Percentiles rank a stretch among this genome's conserved stretches.
These are phyloP conservation scores for Psilocybe sp. DNA, from an alignment of 768 basidiomycete genomes.

Conservation along the genomic window DNA sequence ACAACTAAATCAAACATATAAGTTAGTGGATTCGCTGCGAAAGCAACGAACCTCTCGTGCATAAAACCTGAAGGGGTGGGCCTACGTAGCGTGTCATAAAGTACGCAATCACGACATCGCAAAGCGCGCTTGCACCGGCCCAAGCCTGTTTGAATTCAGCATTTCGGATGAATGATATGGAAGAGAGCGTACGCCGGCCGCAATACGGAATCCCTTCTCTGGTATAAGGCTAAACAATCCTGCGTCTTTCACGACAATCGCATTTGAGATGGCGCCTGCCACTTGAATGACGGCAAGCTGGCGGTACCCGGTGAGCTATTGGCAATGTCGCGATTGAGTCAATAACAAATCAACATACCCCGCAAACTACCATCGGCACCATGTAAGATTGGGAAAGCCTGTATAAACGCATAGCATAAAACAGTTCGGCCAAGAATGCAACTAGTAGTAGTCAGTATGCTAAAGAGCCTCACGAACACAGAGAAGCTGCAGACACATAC, in stretches of 20 bases:
- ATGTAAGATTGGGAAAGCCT: background rate
- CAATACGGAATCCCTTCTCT: too few species aligned
- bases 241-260: background rate
- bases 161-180: background rate
- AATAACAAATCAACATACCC: background rate
- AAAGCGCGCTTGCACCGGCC: constrained; percentile 5
- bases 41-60: background rate
- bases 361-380: background rate
- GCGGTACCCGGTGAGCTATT: background rate
- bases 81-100: constrained; percentile 8
- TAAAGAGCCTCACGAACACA: background rate
- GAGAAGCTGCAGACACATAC: background rate
- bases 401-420: constrained; percentile 1
- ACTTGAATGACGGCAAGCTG: constrained; percentile 5
- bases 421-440: background rate
- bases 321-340: too few species aligned
- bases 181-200: background rate
- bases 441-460: background rate
- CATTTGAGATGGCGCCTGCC: background rate
- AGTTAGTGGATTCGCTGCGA: too few species aligned
- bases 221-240: background rate
- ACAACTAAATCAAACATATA: background rate
- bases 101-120: constrained; percentile 6
- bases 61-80: too few species aligned
- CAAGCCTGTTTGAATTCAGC: background rate